Percentiles rank a stretch among this genome's conserved stretches.
Conservation (phyloP, 805 yeast species). For the Teunomyces kruisii region DNA sequence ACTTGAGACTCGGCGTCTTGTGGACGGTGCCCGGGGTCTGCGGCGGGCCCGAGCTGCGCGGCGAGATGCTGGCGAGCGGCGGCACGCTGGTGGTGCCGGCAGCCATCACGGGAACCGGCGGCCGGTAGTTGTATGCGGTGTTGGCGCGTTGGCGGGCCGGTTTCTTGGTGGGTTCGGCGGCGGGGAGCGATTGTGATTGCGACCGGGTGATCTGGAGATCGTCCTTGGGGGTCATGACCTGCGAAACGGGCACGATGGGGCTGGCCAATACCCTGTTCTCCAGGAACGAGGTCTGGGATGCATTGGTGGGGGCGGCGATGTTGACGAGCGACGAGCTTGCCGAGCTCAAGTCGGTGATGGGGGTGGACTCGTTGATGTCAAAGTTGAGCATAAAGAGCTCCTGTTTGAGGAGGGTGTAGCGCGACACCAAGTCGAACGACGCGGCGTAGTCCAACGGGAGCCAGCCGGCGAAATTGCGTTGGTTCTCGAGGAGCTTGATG, state of each 20-base stretch:
- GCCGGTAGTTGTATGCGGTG: constrained; percentile 19
- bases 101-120: constrained; percentile 13
- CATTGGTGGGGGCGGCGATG: constrained; percentile 6
- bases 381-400: constrained; percentile 12
- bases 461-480: constrained; percentile 62
- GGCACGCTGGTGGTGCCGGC: too few relatives aligned
- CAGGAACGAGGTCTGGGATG: constrained; percentile 11
- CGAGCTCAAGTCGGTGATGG: constrained; percentile 7
- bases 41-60: constrained; percentile 10
- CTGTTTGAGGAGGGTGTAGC: constrained; percentile 23
- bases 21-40: constrained; percentile 15
- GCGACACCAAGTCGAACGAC: constrained; percentile 25
- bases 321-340: constrained; percentile 9
- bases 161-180: constrained; percentile 7
- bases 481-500: constrained; percentile 48
- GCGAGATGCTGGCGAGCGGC: constrained; percentile 5
- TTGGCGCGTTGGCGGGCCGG: constrained; percentile 20
- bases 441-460: constrained; percentile 31
- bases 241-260: constrained; percentile 31
- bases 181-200: constrained; percentile 35
- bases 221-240: constrained; percentile 6
- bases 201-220: constrained; percentile 14
- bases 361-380: constrained; percentile 10
- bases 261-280: constrained; percentile 29
- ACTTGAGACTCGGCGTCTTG: constrained; percentile 38